These are phyloP conservation scores for Trifolium subterraneum DNA, from an alignment of 306 rosid species.

Conservation along the genomic window DNA sequence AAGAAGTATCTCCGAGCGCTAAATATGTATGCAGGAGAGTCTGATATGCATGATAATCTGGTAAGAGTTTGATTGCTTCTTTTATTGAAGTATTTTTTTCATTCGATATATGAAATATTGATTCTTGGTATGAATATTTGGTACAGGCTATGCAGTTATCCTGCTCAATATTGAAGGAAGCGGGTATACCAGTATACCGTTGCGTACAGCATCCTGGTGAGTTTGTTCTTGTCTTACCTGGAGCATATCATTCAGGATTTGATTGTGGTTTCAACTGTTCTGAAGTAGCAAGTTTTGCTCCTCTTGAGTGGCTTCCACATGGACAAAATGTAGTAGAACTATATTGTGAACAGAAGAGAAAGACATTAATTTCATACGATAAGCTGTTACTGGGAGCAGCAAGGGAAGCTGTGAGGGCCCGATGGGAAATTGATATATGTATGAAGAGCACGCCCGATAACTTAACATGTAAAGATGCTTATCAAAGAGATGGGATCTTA, in stretches of 20 bases:
- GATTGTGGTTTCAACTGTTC: conserved; percentile 86
- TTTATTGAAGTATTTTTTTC: conserved; percentile 27
- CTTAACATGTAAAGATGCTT: conserved; percentile 55
- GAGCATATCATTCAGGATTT: conserved; percentile 81
- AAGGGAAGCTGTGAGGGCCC: conserved; percentile 76
- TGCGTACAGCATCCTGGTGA: conserved; percentile 79
- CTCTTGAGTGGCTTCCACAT: conserved; percentile 84
- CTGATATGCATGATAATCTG: conserved; percentile 49
- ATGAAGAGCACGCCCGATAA: conserved; percentile 50
- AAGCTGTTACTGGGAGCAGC: conserved; percentile 84
- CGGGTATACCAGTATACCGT: conserved; percentile 72
- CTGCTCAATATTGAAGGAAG: conserved; percentile 63
- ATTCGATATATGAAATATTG: conserved; percentile 21
- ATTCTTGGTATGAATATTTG: conserved; percentile 41
- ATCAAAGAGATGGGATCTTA: conserved; percentile 62
- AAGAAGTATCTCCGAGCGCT: conserved; percentile 48
- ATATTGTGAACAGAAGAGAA: conserved; percentile 62
- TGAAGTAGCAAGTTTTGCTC: conserved; percentile 74
- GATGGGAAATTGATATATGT: conserved; percentile 64
- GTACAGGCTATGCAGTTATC: conserved; percentile 68
- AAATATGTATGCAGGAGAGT: conserved; percentile 42
- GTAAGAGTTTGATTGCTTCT: conserved; percentile 56
- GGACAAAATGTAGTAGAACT: conserved; percentile 72
- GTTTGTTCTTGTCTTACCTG: conserved; percentile 78
- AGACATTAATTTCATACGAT: conserved; percentile 74